phyloP scores from a whole-genome alignment of 306 rosid species.

The Elaeagnus macrophylla region DNA sequence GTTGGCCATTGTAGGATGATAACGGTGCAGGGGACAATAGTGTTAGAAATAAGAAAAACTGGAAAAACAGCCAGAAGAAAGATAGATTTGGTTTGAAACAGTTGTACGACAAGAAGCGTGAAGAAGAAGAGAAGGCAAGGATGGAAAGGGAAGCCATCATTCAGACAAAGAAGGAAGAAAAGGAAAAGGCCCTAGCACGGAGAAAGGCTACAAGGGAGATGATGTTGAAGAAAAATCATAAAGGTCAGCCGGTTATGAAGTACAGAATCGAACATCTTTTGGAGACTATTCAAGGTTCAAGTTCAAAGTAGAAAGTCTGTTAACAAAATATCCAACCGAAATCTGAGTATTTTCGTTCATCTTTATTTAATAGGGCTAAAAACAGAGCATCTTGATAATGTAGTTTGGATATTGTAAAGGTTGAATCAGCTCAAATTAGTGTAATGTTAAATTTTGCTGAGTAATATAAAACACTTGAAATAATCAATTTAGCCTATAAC shows the following conservation, averaged over 20 bases:
- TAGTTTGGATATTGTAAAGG: too few species aligned
- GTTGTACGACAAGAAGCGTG: conserved; percentile 43
- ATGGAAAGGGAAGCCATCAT: conserved; percentile 50
- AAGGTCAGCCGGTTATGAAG: conserved; percentile 91
- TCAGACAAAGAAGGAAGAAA: conserved; percentile 43
- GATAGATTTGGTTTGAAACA: conserved; percentile 31
- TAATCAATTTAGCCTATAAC: too few species aligned
- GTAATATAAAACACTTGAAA: too few species aligned
- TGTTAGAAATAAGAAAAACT: conserved; percentile 17
- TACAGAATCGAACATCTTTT: conserved; percentile 67
- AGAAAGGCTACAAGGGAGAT: conserved; percentile 47
- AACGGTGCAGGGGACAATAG: conserved; percentile 21
- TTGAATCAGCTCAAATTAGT: too few species aligned
- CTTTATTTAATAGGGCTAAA: too few species aligned
- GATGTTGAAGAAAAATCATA: conserved; percentile 58
- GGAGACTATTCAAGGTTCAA: conserved; percentile 53
- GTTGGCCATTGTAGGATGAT: conserved; percentile 33
- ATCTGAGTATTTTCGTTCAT: too few species aligned
- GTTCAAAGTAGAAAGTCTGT: conserved; percentile 20
- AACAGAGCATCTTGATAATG: too few species aligned
- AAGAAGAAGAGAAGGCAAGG: conserved; percentile 54
- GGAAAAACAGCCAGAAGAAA: conserved; percentile 24
- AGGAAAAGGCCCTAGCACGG: conserved; percentile 43
- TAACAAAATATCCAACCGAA: background rate
- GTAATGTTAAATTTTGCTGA: too few species aligned